A percentile compares a stretch with the other conserved stretches of the same genome.
phyloP scores from a whole-genome alignment of 2,329 filamentous ascomycete species.

The Claviceps paspali region DNA sequence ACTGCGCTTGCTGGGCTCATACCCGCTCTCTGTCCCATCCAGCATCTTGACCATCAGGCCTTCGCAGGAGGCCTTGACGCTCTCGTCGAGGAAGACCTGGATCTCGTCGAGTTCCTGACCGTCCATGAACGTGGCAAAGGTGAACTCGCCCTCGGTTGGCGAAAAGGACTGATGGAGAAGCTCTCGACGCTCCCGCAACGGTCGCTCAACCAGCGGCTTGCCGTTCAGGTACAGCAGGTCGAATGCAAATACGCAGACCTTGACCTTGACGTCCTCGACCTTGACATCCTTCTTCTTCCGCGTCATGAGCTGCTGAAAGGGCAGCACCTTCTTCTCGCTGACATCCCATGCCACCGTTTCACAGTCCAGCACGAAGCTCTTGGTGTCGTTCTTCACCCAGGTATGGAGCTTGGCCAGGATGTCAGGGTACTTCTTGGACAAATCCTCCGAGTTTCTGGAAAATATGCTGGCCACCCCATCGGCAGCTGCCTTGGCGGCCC shows the following conservation, averaged over 20 bases:
- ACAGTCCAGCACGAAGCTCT: constrained; percentile 95
- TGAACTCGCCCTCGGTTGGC: constrained; percentile 76
- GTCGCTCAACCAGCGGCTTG: constrained; percentile 72
- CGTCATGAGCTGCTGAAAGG: constrained; percentile 97
- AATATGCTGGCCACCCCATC: constrained; percentile 83
- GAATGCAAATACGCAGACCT: constrained; percentile 94
- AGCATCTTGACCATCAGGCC: constrained; percentile 99
- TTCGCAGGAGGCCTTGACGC: constrained; percentile 89
- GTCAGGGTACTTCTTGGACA: constrained; percentile 96
- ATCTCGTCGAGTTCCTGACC: constrained; percentile 87
- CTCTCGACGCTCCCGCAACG: constrained; percentile 69
- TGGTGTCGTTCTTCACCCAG: constrained; percentile 82
- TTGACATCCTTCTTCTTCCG: constrained; percentile 96
- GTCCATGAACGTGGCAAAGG: constrained; percentile 76
- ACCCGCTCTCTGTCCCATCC: constrained; percentile 80
- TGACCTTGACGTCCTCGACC: constrained; percentile 85
- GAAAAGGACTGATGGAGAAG: constrained; percentile 59
- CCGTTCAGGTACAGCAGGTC: constrained; percentile 90
- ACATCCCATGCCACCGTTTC: constrained; percentile 96
- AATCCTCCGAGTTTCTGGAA: constrained; percentile 89
- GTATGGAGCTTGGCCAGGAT: constrained; percentile 73
- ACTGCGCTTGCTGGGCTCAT: constrained; percentile 90
- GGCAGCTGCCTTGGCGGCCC: constrained; percentile 48
- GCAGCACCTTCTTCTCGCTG: constrained; percentile 85
- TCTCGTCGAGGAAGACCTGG: constrained; percentile 81